phyloP scores from a whole-genome alignment of 306 rosid genomes.

The Macrotyloma uniflorum region DNA sequence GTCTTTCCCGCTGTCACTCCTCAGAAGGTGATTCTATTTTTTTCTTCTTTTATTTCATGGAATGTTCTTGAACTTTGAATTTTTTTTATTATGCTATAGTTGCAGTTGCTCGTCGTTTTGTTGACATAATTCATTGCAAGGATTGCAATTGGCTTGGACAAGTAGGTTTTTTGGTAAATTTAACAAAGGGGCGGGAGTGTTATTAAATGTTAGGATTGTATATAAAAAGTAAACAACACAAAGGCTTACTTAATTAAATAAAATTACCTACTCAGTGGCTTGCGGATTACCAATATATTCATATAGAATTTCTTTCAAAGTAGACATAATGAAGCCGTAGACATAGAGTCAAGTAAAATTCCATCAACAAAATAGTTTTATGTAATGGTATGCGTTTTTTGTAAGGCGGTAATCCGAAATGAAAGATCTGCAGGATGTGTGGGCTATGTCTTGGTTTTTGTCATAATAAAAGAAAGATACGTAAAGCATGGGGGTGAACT shows the following conservation, averaged over 20 bases:
- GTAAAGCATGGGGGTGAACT: neutral
- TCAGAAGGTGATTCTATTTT: conserved; percentile 60
- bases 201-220: neutral
- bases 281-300: neutral
- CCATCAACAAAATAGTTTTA: neutral
- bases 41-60: neutral
- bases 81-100: neutral
- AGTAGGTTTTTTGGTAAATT: neutral
- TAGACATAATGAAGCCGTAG: neutral
- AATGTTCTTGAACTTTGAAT: neutral
- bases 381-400: neutral
- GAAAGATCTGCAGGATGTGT: neutral
- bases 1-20: conserved; percentile 91
- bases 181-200: neutral
- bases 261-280: conserved; percentile 7
- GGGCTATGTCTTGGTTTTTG: neutral
- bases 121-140: neutral
- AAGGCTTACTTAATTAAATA: neutral
- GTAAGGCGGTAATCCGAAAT: neutral
- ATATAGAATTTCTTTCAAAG: neutral
- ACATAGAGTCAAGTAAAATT: neutral
- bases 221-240: neutral
- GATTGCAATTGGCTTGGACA: neutral
- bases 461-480: neutral
- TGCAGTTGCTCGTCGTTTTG: neutral